phyloP scores from a whole-genome alignment of 495 filamentous ascomycete genomes.

The Neurospora hispaniola region DNA sequence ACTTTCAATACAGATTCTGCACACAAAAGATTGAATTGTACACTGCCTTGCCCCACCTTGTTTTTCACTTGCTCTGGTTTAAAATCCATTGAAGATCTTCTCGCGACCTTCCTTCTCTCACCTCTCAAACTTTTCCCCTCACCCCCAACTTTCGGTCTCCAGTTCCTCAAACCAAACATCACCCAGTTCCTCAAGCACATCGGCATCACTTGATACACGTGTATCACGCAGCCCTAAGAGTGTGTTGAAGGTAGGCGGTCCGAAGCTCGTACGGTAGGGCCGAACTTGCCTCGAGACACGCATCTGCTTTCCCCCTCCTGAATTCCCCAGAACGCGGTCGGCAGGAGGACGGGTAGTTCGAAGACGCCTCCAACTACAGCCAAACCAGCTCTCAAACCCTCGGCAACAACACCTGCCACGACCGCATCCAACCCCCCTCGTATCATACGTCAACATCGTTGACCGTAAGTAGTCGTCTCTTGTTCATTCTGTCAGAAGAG shows the following conservation, averaged over 20 bases:
- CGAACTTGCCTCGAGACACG: constrained; percentile 8
- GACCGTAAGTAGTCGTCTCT: not conserved
- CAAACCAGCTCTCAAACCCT: constrained; percentile 18
- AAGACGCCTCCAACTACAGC: constrained; percentile 10
- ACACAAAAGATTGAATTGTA: not conserved
- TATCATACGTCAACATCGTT: no score
- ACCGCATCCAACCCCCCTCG: constrained; percentile 8
- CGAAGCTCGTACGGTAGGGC: constrained; percentile 14
- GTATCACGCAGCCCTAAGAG: no score
- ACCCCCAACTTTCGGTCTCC: not conserved
- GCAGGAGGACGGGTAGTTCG: constrained; percentile 12
- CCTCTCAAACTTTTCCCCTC: not conserved
- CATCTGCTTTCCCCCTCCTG: constrained; percentile 42
- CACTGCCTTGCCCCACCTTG: not conserved
- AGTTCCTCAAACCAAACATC: not conserved
- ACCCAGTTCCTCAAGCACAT: no score
- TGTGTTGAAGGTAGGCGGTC: not conserved
- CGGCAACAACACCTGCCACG: constrained; percentile 15
- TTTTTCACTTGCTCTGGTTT: not conserved
- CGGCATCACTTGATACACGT: no score
- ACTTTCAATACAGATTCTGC: not conserved
- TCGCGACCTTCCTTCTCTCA: not conserved
- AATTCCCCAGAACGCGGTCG: constrained; percentile 33
- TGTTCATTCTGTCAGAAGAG: not conserved
- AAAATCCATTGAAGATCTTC: not conserved